These are phyloP conservation scores for Penicillium samsonianum DNA, from an alignment of 495 filamentous ascomycete species.

Conservation along the genomic window DNA sequence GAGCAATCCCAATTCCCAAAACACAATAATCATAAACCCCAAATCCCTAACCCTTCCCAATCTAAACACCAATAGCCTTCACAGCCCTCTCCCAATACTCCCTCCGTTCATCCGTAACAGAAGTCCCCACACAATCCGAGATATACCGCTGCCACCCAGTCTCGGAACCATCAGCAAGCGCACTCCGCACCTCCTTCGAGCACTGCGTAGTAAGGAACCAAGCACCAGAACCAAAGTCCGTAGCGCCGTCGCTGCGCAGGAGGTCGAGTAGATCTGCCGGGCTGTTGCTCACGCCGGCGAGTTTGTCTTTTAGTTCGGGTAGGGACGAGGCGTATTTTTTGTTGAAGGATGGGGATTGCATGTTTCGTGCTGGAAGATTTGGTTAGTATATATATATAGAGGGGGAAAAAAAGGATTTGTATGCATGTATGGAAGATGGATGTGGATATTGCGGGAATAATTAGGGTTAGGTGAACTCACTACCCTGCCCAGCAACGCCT, in stretches of 20 bases:
- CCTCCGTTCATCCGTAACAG: conserved; percentile 48
- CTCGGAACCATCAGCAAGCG: conserved; percentile 52
- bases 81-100: conserved; percentile 56
- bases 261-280: conserved; percentile 56
- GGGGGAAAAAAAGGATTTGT: too few relatives aligned
- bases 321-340: conserved; percentile 62
- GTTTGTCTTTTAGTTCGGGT: conserved; percentile 43
- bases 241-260: conserved; percentile 55
- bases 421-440: too few relatives aligned
- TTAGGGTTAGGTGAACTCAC: conserved; percentile 30
- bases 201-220: conserved; percentile 78
- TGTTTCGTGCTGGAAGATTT: conserved; percentile 57
- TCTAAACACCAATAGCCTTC: conserved; percentile 35
- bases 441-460: background rate
- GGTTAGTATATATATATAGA: background rate
- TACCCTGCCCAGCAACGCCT: conserved; percentile 69
- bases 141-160: conserved; percentile 65
- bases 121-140: conserved; percentile 60
- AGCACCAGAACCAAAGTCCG: conserved; percentile 70
- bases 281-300: conserved; percentile 37
- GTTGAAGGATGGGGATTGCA: conserved; percentile 67
- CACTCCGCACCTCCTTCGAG: conserved; percentile 37
- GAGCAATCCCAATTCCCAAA: too few relatives aligned
- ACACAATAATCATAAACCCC: background rate
- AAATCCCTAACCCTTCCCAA: background rate